Base-by-base conservation (phyloP, 2,329 filamentous ascomycete species). In the Nannizziopsis arthrosporioides region DNA sequence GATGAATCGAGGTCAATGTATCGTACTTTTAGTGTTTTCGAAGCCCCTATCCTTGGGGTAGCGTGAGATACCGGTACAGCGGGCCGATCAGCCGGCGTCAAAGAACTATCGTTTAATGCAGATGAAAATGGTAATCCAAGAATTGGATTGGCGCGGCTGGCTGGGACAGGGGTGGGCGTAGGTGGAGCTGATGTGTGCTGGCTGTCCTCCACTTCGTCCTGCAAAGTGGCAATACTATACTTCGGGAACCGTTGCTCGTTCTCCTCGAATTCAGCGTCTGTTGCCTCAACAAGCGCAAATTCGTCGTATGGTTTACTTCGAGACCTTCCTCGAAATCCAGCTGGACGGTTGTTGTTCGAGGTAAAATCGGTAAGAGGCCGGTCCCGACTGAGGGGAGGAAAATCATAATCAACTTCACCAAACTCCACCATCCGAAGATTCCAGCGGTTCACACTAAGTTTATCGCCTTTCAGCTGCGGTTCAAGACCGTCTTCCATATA, bases 351-450 rank as follows among this genome's bases (percentile, higher is more conserved):
- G 59, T 82, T 82, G 63, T 82, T 82, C 2, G 76, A 80, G 0
- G 79, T 80, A 56, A 82, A 82, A 56, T 82, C 78, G 2, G 73
- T 71, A 47, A 82, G 71, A 0, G 76, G 73, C 53, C 74, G 71
- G 17, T 72, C 75, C 31, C 78, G 70, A 8, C 68, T 71, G 30
- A 82, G 63, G 0, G 78, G 71, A 5, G 78, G 78, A 53, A 82
- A 82, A 56, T 82, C 79, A 56, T 76, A 78, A 51, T 82, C 79
- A 2, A 82, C 75, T 56, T 82, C 79, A 5, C 76, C 79, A 55
- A 82, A 79, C 55, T 82, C 79, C 7, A 81, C 77, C 73, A 82
- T 81, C n/a, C 79, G 71, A 46, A 82, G 63, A 19, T 77, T 75
- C 79, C 79, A 82, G 50, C 71, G 68, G 55, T 82, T 81, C 50